Evolutionary conservation across 768 basidiomycete genomes (phyloP).

Genomic region (Amylocystis lapponica): DNA sequence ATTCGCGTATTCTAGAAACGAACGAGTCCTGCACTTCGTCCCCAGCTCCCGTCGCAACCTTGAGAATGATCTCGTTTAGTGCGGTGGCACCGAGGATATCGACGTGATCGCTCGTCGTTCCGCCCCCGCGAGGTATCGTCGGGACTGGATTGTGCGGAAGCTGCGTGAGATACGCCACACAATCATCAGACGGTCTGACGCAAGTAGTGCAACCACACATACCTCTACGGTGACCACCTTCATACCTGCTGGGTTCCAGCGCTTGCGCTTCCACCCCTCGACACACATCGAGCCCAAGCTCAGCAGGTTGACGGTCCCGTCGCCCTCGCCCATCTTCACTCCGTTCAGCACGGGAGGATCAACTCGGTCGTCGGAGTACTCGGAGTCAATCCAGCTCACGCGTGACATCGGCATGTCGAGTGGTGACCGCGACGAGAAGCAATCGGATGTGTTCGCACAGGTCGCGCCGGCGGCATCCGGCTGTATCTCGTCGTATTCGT

Average conservation of each 20-base stretch:
- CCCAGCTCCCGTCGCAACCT: constrained; percentile 81
- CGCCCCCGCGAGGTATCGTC: constrained; percentile 81
- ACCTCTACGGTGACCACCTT: constrained; percentile 85
- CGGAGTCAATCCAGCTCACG: constrained; percentile 80
- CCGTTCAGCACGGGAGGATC: constrained; percentile 73
- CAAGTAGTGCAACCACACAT: constrained; percentile 10
- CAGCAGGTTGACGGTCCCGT: constrained; percentile 85
- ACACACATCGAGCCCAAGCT: constrained; percentile 95
- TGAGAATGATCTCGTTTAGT: constrained; percentile 86
- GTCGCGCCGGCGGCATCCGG: constrained; percentile 38
- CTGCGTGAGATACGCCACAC: constrained; percentile 30
- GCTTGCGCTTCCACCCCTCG: constrained; percentile 84
- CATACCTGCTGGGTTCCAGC: constrained; percentile 93
- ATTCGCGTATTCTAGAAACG: constrained; percentile 76
- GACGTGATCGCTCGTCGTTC: constrained; percentile 88
- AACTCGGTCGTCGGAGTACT: constrained; percentile 60
- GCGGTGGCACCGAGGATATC: constrained; percentile 63
- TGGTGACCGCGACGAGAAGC: constrained; percentile 37
- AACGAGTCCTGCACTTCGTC: constrained; percentile 64
- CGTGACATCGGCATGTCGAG: constrained; percentile 52
- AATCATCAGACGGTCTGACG: background rate
- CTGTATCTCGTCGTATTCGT: constrained; percentile 57
- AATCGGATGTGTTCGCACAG: constrained; percentile 43
- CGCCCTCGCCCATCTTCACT: constrained; percentile 91
- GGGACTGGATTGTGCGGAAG: constrained; percentile 72